Evolutionary conservation across 2,329 filamentous ascomycete species (phyloP).

Genomic region (Sclerotinia spermophila): DNA sequence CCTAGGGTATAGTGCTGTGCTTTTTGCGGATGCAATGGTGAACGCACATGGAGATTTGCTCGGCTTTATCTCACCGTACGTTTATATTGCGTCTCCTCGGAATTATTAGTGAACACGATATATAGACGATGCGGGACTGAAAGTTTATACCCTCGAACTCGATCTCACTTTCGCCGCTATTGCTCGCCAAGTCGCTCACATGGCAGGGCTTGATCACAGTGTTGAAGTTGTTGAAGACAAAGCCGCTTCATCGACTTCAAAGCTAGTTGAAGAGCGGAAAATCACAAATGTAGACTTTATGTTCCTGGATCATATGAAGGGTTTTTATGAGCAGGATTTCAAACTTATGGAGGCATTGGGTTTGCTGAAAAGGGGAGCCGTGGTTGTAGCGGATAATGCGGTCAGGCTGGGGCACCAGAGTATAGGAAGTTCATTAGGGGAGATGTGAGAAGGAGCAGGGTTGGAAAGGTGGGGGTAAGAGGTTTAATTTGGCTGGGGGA

Average conservation of each 20-base stretch:
- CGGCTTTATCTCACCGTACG: background rate
- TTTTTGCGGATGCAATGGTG: conserved; percentile 65
- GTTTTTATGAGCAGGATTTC: conserved; percentile 66
- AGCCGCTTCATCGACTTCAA: conserved; percentile 58
- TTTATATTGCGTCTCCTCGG: background rate
- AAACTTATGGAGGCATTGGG: conserved; percentile 70
- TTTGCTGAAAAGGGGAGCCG: conserved; percentile 56
- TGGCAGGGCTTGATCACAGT: conserved; percentile 65
- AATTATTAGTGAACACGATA: no score
- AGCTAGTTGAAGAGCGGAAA: conserved; percentile 51
- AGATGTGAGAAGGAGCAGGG: conserved; percentile 31
- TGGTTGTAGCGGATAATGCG: conserved; percentile 65
- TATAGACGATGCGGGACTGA: conserved; percentile 58
- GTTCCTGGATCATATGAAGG: conserved; percentile 77
- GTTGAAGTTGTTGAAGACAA: conserved; percentile 67
- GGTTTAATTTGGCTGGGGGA: conserved; percentile 22
- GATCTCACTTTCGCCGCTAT: conserved; percentile 70
- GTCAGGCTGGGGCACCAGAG: conserved; percentile 64
- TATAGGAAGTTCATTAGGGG: conserved; percentile 65
- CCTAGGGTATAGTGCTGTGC: conserved; percentile 74
- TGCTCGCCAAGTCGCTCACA: conserved; percentile 61
- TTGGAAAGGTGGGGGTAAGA: conserved; percentile 26
- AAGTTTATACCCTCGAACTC: conserved; percentile 53
- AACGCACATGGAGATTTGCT: background rate
- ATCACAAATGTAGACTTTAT: conserved; percentile 63